Percentiles rank a stretch among this genome's conserved stretches.
phyloP scores from a whole-genome alignment of 306 rosid species.

The Sindora glabra region DNA sequence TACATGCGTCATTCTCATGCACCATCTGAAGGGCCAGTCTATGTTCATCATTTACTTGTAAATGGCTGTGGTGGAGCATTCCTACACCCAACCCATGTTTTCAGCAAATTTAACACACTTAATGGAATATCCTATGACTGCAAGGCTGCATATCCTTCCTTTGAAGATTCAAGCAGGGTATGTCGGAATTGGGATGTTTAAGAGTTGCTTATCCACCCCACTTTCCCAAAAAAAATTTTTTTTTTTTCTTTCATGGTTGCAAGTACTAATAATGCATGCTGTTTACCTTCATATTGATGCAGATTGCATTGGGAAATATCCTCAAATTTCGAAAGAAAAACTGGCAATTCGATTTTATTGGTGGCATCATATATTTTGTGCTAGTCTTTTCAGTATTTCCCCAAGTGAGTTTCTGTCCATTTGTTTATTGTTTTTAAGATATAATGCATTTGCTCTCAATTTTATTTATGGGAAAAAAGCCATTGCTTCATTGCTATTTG shows the following conservation, averaged over 20 bases:
- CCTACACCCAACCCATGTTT: constrained; percentile 96
- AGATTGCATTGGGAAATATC: constrained; percentile 94
- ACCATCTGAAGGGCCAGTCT: constrained; percentile 66
- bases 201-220: constrained; percentile 7
- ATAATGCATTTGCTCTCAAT: not conserved
- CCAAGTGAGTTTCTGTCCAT: constrained; percentile 47
- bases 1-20: constrained; percentile 94
- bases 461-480: not conserved
- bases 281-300: too few relatives aligned
- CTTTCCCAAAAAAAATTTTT: not conserved
- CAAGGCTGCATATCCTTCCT: constrained; percentile 94
- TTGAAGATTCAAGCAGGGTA: constrained; percentile 91
- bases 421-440: constrained; percentile 1
- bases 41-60: constrained; percentile 75
- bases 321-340: constrained; percentile 93
- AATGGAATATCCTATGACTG: constrained; percentile 65
- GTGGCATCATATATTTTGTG: constrained; percentile 90
- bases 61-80: constrained; percentile 99
- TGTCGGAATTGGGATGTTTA: constrained; percentile 13
- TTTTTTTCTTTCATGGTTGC: not conserved
- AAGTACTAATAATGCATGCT: too few relatives aligned
- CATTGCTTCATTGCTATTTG: not conserved
- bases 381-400: constrained; percentile 94
- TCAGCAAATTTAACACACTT: constrained; percentile 56
- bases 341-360: constrained; percentile 99